Base-by-base conservation (phyloP, 192 early-diverging fungal species). In the Backusella parvicylindrica region DNA sequence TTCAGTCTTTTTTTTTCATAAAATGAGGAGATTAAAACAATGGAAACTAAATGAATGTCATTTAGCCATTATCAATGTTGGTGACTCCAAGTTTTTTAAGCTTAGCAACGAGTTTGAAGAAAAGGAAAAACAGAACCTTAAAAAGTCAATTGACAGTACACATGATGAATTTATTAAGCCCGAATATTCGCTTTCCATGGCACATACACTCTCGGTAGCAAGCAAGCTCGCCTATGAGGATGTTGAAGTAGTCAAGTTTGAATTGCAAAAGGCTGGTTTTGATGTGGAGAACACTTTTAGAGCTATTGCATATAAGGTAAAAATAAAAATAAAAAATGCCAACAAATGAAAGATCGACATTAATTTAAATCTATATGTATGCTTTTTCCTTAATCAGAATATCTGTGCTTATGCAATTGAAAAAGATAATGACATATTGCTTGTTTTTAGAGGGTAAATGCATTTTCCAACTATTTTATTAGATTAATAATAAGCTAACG, bases 221-320 rank as follows among this genome's bases (percentile, higher is more conserved):
- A 79, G 81, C 16, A 86, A 86, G 43, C 65, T 88, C 0, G 84
- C 75, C 1, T 88, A 88, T 64, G 87, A 88, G 50, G 82, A 88
- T 36, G 78, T 88, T 13, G 77, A 80, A 12, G 76, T 88, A 9
- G 86, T 88, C 32, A 74, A 80, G 23, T 85, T 85, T 69, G 87
- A 88, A 40, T 77, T 88, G 11, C 69, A 81, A 32, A 72, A 71
- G 28, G 79, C 83, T 31, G 87, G 87, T 28, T 88, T 84, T 75
- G 85, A 88, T 70, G 64, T 86, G 9, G 66, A 79, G 50, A 77
- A 82, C 3, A 84, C 87, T 0, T 88, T 88, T 67, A 68, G 79
- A 43, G 81, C 87, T 1, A 80, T 88, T 47, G 87, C 82, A 32
- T 88, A 86, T 49, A 86, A 75, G 81, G 85, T 86, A 83, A 53